These are phyloP conservation scores for Bruguiera parviflora DNA, from an alignment of 345 rosid genomes.

Conservation along the genomic window DNA sequence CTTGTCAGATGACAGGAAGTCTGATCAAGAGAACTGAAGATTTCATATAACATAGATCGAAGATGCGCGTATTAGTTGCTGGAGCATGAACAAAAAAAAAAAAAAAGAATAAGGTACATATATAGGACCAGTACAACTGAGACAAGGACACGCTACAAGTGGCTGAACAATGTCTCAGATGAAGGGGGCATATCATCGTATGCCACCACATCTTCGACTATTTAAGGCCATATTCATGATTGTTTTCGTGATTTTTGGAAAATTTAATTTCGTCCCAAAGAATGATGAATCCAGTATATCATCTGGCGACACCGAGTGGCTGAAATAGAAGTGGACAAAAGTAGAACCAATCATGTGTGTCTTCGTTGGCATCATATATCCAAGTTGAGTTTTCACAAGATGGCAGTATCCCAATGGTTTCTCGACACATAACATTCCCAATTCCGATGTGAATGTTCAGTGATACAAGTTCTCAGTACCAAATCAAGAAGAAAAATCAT, in stretches of 20 bases:
- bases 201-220: background rate
- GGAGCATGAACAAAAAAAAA: background rate
- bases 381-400: too few relatives aligned
- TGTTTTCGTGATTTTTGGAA: background rate
- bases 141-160: constrained; percentile 12
- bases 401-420: too few relatives aligned
- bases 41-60: background rate
- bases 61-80: background rate
- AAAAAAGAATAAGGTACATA: background rate
- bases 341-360: too few relatives aligned
- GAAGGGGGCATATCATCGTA: background rate
- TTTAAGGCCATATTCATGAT: background rate
- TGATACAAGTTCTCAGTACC: too few relatives aligned
- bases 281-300: background rate
- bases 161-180: background rate
- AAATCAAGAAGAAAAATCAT: too few relatives aligned
- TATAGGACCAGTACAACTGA: background rate
- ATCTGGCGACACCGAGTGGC: too few relatives aligned
- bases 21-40: constrained; percentile 11
- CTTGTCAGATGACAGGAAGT: background rate
- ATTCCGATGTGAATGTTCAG: too few relatives aligned
- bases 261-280: background rate
- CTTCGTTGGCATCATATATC: too few relatives aligned
- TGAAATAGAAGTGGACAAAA: too few relatives aligned
- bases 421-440: too few relatives aligned